Percentiles rank a stretch among this genome's conserved stretches.
phyloP scores from a whole-genome alignment of 495 filamentous ascomycete species.

The Talaromyces nanjingensis region DNA sequence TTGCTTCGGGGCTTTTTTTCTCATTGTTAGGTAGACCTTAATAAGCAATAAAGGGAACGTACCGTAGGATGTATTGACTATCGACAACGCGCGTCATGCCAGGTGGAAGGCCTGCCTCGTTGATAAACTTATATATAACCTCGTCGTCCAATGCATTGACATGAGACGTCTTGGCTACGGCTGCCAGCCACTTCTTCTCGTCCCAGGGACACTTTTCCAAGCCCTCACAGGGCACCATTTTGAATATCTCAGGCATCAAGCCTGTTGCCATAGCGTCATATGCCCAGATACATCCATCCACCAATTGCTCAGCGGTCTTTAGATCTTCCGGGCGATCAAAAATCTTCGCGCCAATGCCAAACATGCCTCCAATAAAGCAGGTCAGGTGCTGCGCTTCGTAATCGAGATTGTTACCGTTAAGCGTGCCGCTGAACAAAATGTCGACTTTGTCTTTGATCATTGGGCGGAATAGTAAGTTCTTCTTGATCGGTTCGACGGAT shows the following conservation, averaged over 20 bases:
- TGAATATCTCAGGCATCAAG: conserved; percentile 55
- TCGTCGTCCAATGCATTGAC: conserved; percentile 17
- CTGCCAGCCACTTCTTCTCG: conserved; percentile 38
- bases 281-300: conserved; percentile 54
- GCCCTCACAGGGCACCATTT: conserved; percentile 43
- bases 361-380: conserved; percentile 57
- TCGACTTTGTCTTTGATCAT: conserved; percentile 72
- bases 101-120: conserved; percentile 39
- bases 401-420: conserved; percentile 21
- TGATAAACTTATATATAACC: conserved; percentile 31
- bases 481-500: conserved; percentile 60
- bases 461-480: conserved; percentile 71
- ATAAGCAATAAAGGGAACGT: conserved; percentile 12
- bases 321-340: conserved; percentile 51
- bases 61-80: conserved; percentile 60
- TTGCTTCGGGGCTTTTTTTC: conserved; percentile 52
- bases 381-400: conserved; percentile 49
- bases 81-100: conserved; percentile 56
- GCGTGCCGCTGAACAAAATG: conserved; percentile 66
- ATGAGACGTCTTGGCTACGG: conserved; percentile 15
- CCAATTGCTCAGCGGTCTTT: conserved; percentile 45
- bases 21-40: background rate
- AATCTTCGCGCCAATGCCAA: conserved; percentile 52
- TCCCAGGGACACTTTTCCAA: conserved; percentile 48
- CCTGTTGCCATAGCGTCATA: conserved; percentile 51